These are phyloP conservation scores for Aristolochia contorta DNA, from an alignment of 164 flowering plant species.

Conservation along the genomic window DNA sequence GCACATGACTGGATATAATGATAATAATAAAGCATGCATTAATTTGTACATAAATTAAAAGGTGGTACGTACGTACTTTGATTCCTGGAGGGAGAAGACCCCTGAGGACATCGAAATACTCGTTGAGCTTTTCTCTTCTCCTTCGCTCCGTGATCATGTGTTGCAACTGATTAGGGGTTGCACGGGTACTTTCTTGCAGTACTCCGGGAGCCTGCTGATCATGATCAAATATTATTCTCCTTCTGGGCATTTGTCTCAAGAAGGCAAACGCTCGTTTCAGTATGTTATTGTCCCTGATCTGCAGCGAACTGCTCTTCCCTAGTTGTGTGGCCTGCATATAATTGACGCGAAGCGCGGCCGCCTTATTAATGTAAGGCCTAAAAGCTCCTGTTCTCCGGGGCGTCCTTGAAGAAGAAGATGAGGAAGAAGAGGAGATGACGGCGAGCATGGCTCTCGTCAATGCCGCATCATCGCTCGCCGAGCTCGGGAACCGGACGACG, in stretches of 20 bases:
- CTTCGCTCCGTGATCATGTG: slow-evolving; percentile 84
- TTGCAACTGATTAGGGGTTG: slow-evolving; percentile 42
- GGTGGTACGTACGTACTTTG: slow-evolving; percentile 70
- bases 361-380: slow-evolving; percentile 30
- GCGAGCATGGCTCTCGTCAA: slow-evolving; percentile 59
- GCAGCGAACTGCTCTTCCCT: slow-evolving; percentile 5
- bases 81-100: slow-evolving; percentile 74
- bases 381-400: slow-evolving; percentile 35
- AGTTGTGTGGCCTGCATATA: no score
- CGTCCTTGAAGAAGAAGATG: slow-evolving; percentile 16
- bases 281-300: slow-evolving; percentile 28
- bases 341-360: slow-evolving; percentile 6
- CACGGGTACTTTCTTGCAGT: slow-evolving; percentile 25
- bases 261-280: slow-evolving; percentile 33
- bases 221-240: no score
- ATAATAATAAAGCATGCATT: no score
- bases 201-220: slow-evolving; percentile 21
- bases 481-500: slow-evolving; percentile 17
- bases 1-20: no score
- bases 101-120: slow-evolving; percentile 57
- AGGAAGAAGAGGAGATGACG: slow-evolving; percentile 43
- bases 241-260: slow-evolving; percentile 23
- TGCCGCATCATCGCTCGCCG: slow-evolving; percentile 32
- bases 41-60: no score
- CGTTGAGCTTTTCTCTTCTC: slow-evolving; percentile 76